Conservation (phyloP, 1,284 basidiomycete genomes). For the Ustilago cynodontis region DNA sequence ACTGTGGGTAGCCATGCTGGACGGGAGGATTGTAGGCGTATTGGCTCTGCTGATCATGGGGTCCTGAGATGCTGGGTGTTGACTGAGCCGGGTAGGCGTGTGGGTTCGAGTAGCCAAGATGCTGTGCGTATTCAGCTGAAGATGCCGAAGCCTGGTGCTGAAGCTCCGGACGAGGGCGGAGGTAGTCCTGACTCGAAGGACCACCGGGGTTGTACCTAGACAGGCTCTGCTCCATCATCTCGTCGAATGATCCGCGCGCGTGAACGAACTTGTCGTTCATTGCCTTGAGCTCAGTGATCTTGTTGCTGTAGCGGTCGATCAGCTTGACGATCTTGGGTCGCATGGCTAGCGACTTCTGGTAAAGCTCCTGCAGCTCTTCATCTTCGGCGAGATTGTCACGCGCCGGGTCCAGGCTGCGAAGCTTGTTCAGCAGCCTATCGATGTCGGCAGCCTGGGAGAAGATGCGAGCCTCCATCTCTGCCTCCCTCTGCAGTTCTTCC, state of each 20-base stretch:
- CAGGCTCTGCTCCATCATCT: slow-evolving; percentile 90
- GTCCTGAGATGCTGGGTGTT: slow-evolving; percentile 1
- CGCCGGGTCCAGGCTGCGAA: slow-evolving; percentile 80
- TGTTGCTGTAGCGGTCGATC: slow-evolving; percentile 86
- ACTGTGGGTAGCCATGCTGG: slow-evolving; percentile 29
- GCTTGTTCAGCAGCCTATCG: slow-evolving; percentile 84
- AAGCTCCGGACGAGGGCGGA: slow-evolving; percentile 41
- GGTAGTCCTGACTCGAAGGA: slow-evolving; percentile 46
- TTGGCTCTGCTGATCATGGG: slow-evolving; percentile 71
- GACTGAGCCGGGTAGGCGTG: slow-evolving; percentile 33
- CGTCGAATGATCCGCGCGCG: slow-evolving; percentile 84
- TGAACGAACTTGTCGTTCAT: slow-evolving; percentile 91
- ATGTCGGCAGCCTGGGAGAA: slow-evolving; percentile 87
- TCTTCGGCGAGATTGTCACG: slow-evolving; percentile 90
- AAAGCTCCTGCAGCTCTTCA: slow-evolving; percentile 90
- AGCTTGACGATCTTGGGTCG: slow-evolving; percentile 94
- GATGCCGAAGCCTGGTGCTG: slow-evolving; percentile 41
- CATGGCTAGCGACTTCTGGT: slow-evolving; percentile 86
- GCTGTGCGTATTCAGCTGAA: slow-evolving; percentile 44
- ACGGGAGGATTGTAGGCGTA: slow-evolving; percentile 31
- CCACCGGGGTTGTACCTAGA: slow-evolving; percentile 75
- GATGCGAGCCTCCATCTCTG: slow-evolving; percentile 87
- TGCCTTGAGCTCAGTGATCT: slow-evolving; percentile 78
- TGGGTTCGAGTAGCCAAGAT: slow-evolving; percentile 23
- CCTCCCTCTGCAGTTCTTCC: slow-evolving; percentile 83